Conservation (phyloP, 2,329 filamentous ascomycete species). For the Leptodontidium sp. region DNA sequence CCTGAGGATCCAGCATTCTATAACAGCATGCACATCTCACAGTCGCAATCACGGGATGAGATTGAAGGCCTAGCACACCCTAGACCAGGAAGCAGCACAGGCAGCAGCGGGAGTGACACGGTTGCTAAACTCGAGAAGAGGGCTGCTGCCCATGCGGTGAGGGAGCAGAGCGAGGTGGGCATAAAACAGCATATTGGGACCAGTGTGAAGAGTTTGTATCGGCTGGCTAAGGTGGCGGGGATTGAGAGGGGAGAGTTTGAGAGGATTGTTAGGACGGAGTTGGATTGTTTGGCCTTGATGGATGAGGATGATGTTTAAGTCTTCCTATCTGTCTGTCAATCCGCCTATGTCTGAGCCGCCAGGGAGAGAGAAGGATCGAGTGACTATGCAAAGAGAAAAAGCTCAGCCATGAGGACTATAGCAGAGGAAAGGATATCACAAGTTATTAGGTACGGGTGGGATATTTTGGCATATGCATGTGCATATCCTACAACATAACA, state of each 20-base stretch:
- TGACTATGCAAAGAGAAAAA: no score
- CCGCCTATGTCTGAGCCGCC: neutral
- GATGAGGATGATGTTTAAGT: conserved; percentile 57
- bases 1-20: conserved; percentile 12
- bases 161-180: conserved; percentile 72
- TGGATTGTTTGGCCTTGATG: conserved; percentile 74
- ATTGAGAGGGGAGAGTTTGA: conserved; percentile 81
- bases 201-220: conserved; percentile 78
- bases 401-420: no score
- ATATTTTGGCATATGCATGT: no score
- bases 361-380: no score
- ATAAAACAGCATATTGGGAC: conserved; percentile 82
- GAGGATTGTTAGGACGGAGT: conserved; percentile 72
- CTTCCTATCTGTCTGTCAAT: neutral
- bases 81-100: conserved; percentile 65
- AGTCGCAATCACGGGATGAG: conserved; percentile 7
- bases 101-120: conserved; percentile 62
- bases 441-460: no score
- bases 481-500: no score
- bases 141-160: conserved; percentile 61
- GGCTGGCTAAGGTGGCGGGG: conserved; percentile 73
- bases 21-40: conserved; percentile 10
- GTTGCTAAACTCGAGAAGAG: conserved; percentile 63
- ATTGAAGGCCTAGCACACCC: conserved; percentile 56
- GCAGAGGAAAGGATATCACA: no score